These are phyloP conservation scores for Pilaira anomala DNA, from an alignment of 192 early-diverging fungal genomes.

Conservation along the genomic window DNA sequence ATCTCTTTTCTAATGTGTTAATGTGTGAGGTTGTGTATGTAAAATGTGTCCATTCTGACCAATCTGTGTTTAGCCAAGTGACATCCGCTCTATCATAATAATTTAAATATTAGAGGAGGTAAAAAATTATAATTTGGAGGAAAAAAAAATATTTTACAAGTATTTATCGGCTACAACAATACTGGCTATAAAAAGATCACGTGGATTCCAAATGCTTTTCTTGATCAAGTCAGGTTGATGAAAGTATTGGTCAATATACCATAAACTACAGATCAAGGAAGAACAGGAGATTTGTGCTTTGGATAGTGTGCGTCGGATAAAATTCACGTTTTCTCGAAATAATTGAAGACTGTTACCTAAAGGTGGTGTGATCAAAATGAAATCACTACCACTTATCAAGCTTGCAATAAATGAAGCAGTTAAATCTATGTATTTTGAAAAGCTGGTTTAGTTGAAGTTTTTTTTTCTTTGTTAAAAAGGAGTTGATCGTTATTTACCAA, in stretches of 20 bases:
- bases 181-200: slow-evolving; percentile 44
- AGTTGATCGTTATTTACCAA: slow-evolving; percentile 31
- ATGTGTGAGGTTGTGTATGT: slow-evolving; percentile 34
- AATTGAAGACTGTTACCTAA: neutral
- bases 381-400: slow-evolving; percentile 39
- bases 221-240: slow-evolving; percentile 21
- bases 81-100: slow-evolving; percentile 32
- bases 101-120: neutral
- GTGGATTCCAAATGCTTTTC: slow-evolving; percentile 36
- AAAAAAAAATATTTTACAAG: slow-evolving; percentile 26
- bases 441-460: neutral
- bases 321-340: slow-evolving; percentile 36
- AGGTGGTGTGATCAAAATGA: slow-evolving; percentile 15
- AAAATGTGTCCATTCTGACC: slow-evolving; percentile 42
- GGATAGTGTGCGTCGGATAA: slow-evolving; percentile 44
- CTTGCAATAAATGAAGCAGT: slow-evolving; percentile 46
- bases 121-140: neutral
- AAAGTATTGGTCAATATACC: slow-evolving; percentile 48
- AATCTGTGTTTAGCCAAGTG: slow-evolving; percentile 45
- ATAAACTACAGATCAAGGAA: slow-evolving; percentile 44
- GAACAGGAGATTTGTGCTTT: slow-evolving; percentile 49
- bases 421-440: slow-evolving; percentile 36
- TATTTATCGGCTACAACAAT: slow-evolving; percentile 53
- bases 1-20: slow-evolving; percentile 42
- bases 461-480: neutral